A percentile compares a stretch with the other conserved stretches of the same genome.
Evolutionary conservation across 2,329 filamentous ascomycete species (phyloP).

Genomic region (Penicillium expansum): DNA sequence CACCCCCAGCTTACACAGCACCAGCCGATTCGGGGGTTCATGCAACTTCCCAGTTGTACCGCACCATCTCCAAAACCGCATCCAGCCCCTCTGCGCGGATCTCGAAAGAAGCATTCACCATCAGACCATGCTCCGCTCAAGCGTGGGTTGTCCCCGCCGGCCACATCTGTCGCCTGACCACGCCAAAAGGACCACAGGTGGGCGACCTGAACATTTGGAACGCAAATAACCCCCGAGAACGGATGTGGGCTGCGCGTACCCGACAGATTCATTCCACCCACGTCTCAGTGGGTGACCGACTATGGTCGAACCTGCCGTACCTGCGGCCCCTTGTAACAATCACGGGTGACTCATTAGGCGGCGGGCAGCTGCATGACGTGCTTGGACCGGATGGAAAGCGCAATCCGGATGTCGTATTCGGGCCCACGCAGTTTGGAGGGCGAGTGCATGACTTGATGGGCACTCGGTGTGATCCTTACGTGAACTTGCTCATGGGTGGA

Average conservation of each 20-base stretch:
- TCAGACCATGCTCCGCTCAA: conserved; percentile 70
- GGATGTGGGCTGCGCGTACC: conserved; percentile 78
- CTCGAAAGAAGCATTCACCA: conserved; percentile 51
- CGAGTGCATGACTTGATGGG: conserved; percentile 75
- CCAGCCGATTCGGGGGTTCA: conserved; percentile 36
- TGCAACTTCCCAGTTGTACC: conserved; percentile 37
- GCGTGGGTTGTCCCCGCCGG: conserved; percentile 71
- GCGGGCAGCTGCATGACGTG: conserved; percentile 38
- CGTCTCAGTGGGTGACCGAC: conserved; percentile 66
- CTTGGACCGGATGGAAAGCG: conserved; percentile 35
- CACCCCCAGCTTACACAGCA: conserved; percentile 41
- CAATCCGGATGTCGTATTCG: conserved; percentile 43
- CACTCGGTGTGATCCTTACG: conserved; percentile 81
- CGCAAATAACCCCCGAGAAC: conserved; percentile 69
- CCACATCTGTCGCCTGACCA: conserved; percentile 69
- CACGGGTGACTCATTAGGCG: conserved; percentile 60
- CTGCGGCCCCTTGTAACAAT: conserved; percentile 73
- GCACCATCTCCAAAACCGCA: conserved; percentile 38
- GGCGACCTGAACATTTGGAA: conserved; percentile 84
- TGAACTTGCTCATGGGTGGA: conserved; percentile 70
- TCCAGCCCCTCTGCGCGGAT: conserved; percentile 28
- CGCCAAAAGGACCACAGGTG: conserved; percentile 74
- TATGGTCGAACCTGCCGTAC: conserved; percentile 77
- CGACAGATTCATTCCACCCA: conserved; percentile 76
- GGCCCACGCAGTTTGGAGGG: conserved; percentile 55